Evolutionary conservation across 176 grass and related monocot genomes (phyloP).

Genomic region (Thinopyrum elongatum): DNA sequence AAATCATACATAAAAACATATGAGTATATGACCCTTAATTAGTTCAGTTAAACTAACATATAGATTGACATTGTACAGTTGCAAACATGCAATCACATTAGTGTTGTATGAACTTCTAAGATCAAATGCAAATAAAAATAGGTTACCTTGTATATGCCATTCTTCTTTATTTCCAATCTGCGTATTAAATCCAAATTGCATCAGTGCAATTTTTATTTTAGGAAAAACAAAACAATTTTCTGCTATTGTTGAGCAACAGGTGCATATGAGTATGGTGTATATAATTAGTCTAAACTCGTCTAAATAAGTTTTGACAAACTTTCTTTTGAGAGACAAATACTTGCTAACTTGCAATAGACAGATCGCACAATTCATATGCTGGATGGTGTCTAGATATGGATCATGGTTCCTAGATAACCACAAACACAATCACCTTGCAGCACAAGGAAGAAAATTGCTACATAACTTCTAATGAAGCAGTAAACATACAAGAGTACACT

Average conservation of each 20-base stretch:
- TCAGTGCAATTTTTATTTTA: not conserved
- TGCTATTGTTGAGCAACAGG: not conserved
- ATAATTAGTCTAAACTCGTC: not conserved
- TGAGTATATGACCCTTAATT: not conserved
- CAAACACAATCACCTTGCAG: not conserved
- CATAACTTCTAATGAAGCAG: not conserved
- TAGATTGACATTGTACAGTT: not conserved
- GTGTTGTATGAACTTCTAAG: not conserved
- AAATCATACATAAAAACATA: not conserved
- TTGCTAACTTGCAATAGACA: not conserved
- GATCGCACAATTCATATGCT: not conserved
- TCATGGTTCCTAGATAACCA: not conserved
- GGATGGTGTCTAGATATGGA: not conserved
- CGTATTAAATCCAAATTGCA: not conserved
- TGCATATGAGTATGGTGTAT: not conserved
- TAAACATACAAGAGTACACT: too few species aligned
- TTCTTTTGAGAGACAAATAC: not conserved
- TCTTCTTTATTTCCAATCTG: not conserved
- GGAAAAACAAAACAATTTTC: not conserved
- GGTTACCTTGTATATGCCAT: not conserved
- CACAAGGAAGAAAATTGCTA: not conserved
- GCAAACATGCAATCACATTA: not conserved
- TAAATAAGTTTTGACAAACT: not conserved
- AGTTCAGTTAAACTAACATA: not conserved
- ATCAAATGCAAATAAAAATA: too few species aligned